Base-by-base conservation (phyloP, 2,329 filamentous ascomycete species). In the Trichoderma atroviride region DNA sequence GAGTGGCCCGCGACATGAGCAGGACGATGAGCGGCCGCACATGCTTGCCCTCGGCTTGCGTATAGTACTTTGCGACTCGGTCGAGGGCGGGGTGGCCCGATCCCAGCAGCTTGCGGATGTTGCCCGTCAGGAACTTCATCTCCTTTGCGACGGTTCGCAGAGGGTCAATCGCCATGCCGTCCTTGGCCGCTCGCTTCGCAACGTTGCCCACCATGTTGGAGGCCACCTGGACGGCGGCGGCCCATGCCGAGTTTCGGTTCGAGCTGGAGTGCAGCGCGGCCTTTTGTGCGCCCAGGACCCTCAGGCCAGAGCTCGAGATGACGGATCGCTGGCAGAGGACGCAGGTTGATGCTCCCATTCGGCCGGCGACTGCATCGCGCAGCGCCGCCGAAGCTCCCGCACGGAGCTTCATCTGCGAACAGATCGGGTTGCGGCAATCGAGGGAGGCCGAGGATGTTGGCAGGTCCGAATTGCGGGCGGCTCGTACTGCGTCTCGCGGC, bases 1-100 rank as follows among this genome's bases (percentile, higher is more conserved):
- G 89, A 1, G 95, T 97, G 5, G 96, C 96, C 78, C 94, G 89
- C 71, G 94, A 95, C 95, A 99, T 98, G 75, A 99, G 89, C 71
- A 99, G 88, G 35, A 99, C 94, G 71, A 99, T 91, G 80, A 97
- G 88, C 35, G 96, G 96, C 74, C 96, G 91, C 74, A 99, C 91
- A 81, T 98, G 96, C 83, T 99, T 99, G 72, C 96, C 96, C 84
- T 98, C 94, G 70, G 92, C 92, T 76, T 95, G 92, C 27, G 96
- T 97, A 80, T 99, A 99, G 85, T 99, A 99, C 82, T 99, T 99
- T 64, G 96, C 94, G 33, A 94, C 95, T 53, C 93, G 94, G 78
- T 98, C 96, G 70, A 99, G 87, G 57, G 94, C 94, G 0, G 96
- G 96, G 78, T 99, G 95, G 6, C 95, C 95, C 0, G 94, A 97